These are phyloP conservation scores for Nannochloris sp. DNA, from an alignment of 139 green algal species.

Conservation along the genomic window DNA sequence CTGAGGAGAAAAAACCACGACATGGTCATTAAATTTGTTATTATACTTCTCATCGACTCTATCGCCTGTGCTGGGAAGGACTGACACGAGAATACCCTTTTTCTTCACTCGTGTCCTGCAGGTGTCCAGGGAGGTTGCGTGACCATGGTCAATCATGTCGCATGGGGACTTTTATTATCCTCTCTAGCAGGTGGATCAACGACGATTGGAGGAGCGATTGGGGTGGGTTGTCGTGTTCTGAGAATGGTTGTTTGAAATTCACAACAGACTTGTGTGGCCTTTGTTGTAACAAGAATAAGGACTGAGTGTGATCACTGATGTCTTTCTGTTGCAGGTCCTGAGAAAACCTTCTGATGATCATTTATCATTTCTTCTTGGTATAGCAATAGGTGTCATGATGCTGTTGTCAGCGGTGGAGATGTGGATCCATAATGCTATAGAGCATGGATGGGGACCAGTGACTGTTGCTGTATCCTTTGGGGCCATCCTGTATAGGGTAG, in stretches of 20 bases:
- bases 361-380: conserved; percentile 67
- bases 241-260: no score
- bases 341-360: conserved; percentile 41
- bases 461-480: conserved; percentile 29
- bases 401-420: conserved; percentile 70
- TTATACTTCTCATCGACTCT: no score
- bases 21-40: no score
- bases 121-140: no score
- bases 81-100: no score
- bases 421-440: conserved; percentile 53
- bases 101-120: no score
- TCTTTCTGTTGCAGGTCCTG: conserved; percentile 28
- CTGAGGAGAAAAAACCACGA: no score
- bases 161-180: conserved; percentile 33
- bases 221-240: conserved; percentile 26
- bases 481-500: conserved; percentile 39
- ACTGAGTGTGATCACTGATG: background rate
- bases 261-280: no score
- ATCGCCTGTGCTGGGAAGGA: no score
- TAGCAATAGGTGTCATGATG: conserved; percentile 68
- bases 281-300: background rate
- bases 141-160: conserved; percentile 10
- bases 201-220: conserved; percentile 49
- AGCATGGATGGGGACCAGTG: conserved; percentile 34
- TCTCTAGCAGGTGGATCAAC: conserved; percentile 52